Percentiles rank a stretch among this genome's conserved stretches.
Evolutionary conservation across 139 green algal genomes (phyloP).

Genomic region (Chlorella sp.): DNA sequence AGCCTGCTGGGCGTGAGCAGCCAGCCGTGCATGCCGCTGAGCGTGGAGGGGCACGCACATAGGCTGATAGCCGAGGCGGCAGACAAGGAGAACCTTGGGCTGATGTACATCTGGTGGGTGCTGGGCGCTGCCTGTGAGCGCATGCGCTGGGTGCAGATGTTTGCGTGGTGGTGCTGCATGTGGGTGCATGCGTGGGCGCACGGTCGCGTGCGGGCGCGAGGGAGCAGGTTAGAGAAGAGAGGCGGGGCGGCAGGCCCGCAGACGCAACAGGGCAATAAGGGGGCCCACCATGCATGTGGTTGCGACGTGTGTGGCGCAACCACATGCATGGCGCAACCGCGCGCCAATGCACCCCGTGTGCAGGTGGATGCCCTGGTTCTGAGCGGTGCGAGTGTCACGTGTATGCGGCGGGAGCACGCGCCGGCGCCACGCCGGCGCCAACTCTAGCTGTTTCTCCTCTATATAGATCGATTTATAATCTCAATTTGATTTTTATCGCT

Average conservation of each 20-base stretch:
- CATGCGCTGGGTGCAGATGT: not conserved
- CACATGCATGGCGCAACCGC: not conserved
- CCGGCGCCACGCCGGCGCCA: not conserved
- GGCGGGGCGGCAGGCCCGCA: not conserved
- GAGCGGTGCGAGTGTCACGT: too few relatives aligned
- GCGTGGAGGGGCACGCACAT: constrained; percentile 84
- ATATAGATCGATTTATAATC: not conserved
- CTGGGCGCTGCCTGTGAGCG: not conserved
- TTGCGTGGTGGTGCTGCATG: not conserved
- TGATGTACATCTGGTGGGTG: constrained; percentile 30
- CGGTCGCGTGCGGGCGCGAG: not conserved
- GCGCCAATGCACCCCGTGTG: not conserved
- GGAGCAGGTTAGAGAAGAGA: not conserved
- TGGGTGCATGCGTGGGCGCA: not conserved
- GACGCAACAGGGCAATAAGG: not conserved
- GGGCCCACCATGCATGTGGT: not conserved
- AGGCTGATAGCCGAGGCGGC: constrained; percentile 89
- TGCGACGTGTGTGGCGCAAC: not conserved
- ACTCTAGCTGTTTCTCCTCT: not conserved
- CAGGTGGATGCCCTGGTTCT: constrained; percentile 24
- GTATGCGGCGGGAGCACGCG: too few relatives aligned
- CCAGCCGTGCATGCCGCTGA: constrained; percentile 81
- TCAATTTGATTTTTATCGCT: not conserved
- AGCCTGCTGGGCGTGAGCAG: constrained; percentile 88
- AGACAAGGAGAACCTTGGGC: constrained; percentile 49